A percentile compares a stretch with the other conserved stretches of the same genome.
Conservation (phyloP, 208 protist species). For the Tritrichomonas musculus region DNA sequence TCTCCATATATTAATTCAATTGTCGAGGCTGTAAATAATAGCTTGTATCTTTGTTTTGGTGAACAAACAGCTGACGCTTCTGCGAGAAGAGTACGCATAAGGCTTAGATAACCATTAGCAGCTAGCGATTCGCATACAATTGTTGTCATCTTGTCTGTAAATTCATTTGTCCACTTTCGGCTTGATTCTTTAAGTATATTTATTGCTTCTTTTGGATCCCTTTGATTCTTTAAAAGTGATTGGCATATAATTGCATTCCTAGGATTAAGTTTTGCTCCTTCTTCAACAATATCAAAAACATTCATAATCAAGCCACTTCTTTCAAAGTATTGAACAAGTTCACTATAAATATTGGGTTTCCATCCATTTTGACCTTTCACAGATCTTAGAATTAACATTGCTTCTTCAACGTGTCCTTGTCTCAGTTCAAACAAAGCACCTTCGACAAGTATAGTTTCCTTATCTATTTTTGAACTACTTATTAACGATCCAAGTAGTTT, state of each 20-base stretch:
- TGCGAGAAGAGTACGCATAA: not conserved
- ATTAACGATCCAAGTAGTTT: not conserved
- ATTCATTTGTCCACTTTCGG: not conserved
- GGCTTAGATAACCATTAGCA: not conserved
- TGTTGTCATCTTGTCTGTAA: constrained; percentile 17
- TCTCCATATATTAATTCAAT: not conserved
- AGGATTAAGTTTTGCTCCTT: not conserved
- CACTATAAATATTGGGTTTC: not conserved
- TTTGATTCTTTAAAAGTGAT: not conserved
- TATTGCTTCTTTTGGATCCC: not conserved
- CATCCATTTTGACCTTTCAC: not conserved
- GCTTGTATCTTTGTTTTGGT: not conserved
- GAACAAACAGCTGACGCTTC: not conserved
- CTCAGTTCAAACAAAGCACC: not conserved
- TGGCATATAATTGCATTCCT: not conserved
- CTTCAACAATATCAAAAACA: not conserved
- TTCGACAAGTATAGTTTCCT: not conserved
- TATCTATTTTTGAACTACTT: not conserved
- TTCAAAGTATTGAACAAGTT: not conserved
- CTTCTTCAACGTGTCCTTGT: not conserved
- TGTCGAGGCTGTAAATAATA: not conserved
- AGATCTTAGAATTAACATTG: not conserved
- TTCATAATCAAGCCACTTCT: not conserved
- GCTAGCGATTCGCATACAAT: not conserved
- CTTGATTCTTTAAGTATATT: not conserved